A percentile compares a stretch with the other conserved stretches of the same genome.
These are phyloP conservation scores for Parsonsia alboflavescens DNA, from an alignment of 257 asterid species.

Conservation along the genomic window DNA sequence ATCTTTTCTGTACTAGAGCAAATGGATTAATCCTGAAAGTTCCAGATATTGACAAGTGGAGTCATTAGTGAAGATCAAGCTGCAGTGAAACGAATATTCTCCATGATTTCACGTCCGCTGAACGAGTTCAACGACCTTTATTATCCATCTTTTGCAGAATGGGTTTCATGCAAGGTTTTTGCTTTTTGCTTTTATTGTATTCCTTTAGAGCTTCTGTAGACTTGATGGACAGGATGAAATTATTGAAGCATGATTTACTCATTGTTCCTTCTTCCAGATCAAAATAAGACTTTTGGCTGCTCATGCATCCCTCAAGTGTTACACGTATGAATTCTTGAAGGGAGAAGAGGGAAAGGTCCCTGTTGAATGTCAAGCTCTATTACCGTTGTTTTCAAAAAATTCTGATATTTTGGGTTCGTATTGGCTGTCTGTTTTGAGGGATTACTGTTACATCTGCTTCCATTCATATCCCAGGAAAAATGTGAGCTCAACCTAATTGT, in stretches of 20 bases:
- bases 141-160: conserved; percentile 98
- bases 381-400: conserved; percentile 79
- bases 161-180: conserved; percentile 98
- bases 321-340: conserved; percentile 67
- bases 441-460: conserved; percentile 64
- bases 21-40: conserved; percentile 26
- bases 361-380: conserved; percentile 64
- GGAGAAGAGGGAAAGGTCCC: conserved; percentile 62
- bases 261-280: conserved; percentile 48
- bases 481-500: conserved; percentile 56
- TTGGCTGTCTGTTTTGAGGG: conserved; percentile 90
- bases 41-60: conserved; percentile 95
- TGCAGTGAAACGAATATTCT: conserved; percentile 92
- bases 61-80: conserved; percentile 89
- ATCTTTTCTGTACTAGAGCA: conserved; percentile 22
- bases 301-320: conserved; percentile 95
- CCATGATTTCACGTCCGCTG: conserved; percentile 88
- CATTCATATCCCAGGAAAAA: conserved; percentile 47
- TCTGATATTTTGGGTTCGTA: conserved; percentile 70
- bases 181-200: not conserved
- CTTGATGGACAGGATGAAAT: not conserved
- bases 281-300: conserved; percentile 92
- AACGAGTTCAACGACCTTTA: conserved; percentile 83
- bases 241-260: conserved; percentile 17
- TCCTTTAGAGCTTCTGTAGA: not conserved